A percentile compares a stretch with the other conserved stretches of the same genome.
Evolutionary conservation across 2,329 filamentous ascomycete species (phyloP).

Genomic region (Hypoxylon sp.): DNA sequence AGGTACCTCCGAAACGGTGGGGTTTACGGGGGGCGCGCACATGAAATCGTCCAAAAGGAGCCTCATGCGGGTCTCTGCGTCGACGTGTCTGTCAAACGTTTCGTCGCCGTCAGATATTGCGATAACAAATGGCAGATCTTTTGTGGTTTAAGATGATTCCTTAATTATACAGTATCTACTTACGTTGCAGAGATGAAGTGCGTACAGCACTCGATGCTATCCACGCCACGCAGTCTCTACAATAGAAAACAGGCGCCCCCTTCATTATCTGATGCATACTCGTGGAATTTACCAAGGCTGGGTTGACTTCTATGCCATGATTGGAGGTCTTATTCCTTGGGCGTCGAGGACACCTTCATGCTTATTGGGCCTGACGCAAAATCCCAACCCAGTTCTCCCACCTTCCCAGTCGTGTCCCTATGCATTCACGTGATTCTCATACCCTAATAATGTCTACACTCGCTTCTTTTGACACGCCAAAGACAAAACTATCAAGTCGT

Average conservation of each 20-base stretch:
- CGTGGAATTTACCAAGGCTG: slow-evolving; percentile 34
- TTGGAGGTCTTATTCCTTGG: slow-evolving; percentile 6
- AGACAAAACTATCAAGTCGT: slow-evolving; percentile 15
- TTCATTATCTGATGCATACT: slow-evolving; percentile 18
- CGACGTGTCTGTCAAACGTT: slow-evolving; percentile 20
- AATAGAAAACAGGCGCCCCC: slow-evolving; percentile 5
- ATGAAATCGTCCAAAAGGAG: slow-evolving; percentile 29
- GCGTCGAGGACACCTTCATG: slow-evolving; percentile 12
- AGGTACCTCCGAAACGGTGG: slow-evolving; percentile 15
- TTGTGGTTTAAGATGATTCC: slow-evolving; percentile 23
- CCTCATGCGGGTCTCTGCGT: slow-evolving; percentile 34
- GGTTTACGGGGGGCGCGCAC: slow-evolving; percentile 7
- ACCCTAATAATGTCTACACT: slow-evolving; percentile 4
- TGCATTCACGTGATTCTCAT: slow-evolving; percentile 15
- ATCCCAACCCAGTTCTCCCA: background rate
- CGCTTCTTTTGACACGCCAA: slow-evolving; percentile 9
- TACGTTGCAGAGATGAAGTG: slow-evolving; percentile 8
- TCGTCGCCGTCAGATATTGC: slow-evolving; percentile 23
- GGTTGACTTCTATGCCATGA: slow-evolving; percentile 28
- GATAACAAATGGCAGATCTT: slow-evolving; percentile 28
- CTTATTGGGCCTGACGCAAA: slow-evolving; percentile 9
- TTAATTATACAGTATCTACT: slow-evolving; percentile 20
- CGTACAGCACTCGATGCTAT: slow-evolving; percentile 18
- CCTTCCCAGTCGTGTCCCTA: slow-evolving; percentile 18
- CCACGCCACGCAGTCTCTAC: slow-evolving; percentile 6